Conservation (phyloP, 2,329 filamentous ascomycete genomes). For the Pyrenophora teres region DNA sequence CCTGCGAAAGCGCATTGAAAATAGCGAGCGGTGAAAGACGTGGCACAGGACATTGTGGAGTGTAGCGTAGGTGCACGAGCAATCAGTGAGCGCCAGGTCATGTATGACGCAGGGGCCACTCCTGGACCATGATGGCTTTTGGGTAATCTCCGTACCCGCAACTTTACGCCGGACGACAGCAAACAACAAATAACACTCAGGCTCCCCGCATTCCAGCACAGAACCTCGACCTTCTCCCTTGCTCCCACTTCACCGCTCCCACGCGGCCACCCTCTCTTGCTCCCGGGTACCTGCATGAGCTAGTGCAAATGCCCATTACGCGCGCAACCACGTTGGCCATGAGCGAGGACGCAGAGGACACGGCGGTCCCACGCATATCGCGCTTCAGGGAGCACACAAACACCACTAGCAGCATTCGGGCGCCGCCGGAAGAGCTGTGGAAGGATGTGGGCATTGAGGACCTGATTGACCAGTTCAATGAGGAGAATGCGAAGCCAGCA, state of each 20-base stretch:
- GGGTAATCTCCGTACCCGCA: constrained; percentile 1
- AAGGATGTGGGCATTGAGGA: constrained; percentile 30
- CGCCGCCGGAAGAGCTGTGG: constrained; percentile 40
- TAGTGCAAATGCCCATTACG: constrained; percentile 8
- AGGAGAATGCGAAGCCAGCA: constrained; percentile 29
- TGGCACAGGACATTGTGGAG: constrained; percentile 6
- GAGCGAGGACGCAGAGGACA: constrained; percentile 26
- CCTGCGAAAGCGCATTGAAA: not conserved
- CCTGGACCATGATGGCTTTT: constrained; percentile 1
- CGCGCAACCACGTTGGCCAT: constrained; percentile 16
- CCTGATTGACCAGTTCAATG: constrained; percentile 32
- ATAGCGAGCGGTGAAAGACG: constrained; percentile 8
- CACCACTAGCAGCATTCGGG: constrained; percentile 33
- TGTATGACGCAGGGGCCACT: constrained; percentile 20
- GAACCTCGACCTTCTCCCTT: not conserved
- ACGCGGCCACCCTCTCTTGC: not conserved
- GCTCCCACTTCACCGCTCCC: constrained; percentile 1
- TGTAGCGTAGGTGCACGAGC: constrained; percentile 6
- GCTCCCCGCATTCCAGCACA: not conserved
- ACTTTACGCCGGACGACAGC: constrained; percentile 1
- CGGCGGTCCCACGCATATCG: constrained; percentile 28
- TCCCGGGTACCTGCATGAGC: not conserved
- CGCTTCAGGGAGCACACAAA: constrained; percentile 41
- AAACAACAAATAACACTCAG: constrained; percentile 12
- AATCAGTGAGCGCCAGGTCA: constrained; percentile 18